These are phyloP conservation scores for Botrytis paeoniae DNA, from an alignment of 2,329 filamentous ascomycete species.

Conservation along the genomic window DNA sequence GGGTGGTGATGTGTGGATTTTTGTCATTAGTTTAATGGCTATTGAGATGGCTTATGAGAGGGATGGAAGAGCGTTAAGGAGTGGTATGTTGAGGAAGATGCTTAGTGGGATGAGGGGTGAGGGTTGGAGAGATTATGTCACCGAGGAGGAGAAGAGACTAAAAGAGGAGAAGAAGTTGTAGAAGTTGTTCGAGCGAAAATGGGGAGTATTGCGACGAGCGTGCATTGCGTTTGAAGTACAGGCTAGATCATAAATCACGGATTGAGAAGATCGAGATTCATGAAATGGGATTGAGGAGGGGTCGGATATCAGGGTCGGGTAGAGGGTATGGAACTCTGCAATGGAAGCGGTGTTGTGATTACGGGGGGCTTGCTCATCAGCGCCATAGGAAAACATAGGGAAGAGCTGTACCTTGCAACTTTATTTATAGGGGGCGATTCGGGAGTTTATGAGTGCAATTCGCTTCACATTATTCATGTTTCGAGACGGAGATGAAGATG, in stretches of 20 bases:
- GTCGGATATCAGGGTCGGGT: background rate
- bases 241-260: background rate
- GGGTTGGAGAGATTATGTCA: slow-evolving; percentile 30
- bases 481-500: background rate
- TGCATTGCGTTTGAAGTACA: background rate
- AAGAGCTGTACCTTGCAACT: background rate
- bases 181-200: background rate
- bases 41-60: slow-evolving; percentile 61
- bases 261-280: background rate
- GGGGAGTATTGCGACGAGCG: background rate
- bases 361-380: background rate
- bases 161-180: slow-evolving; percentile 23
- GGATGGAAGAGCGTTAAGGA: slow-evolving; percentile 31
- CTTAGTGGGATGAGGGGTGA: slow-evolving; percentile 35
- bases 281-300: background rate
- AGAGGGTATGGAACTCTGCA: background rate
- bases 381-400: background rate
- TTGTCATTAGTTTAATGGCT: slow-evolving; percentile 74
- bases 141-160: slow-evolving; percentile 29
- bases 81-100: slow-evolving; percentile 31
- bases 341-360: background rate
- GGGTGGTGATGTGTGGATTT: slow-evolving; percentile 80
- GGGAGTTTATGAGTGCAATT: background rate
- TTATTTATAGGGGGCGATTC: background rate
- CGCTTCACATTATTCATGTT: background rate